Base-by-base conservation (phyloP, 2,329 filamentous ascomycete genomes). In the Nannizzia gypsea region DNA sequence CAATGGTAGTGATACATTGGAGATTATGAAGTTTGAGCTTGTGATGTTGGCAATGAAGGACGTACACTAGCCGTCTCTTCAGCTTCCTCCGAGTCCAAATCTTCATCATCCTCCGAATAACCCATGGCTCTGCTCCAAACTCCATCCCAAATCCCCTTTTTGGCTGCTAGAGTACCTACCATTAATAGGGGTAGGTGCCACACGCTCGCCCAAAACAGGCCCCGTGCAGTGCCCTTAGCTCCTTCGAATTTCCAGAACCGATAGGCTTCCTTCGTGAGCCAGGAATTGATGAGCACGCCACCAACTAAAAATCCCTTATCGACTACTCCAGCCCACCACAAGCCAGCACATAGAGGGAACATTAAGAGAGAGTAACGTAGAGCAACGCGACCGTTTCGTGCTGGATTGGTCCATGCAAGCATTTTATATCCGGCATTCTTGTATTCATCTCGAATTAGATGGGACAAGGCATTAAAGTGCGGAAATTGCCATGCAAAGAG, bases 401-500 rank as follows among this genome's bases (percentile, higher is more conserved):
- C 84, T 0, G 91, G 89, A 70, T 97, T 92, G 4, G 87, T 86
- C 86, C 91, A 97, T 55, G 82, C 83, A 2, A 97, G 79, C 93
- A 86, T 86, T 62, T 79, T 76, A 68, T 86, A 85, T 0, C 83
- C 83, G 0, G 83, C 83, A 36, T 75, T 73, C 64, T 85, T 86
- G 78, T 99, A 99, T 72, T 99, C 93, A 6, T 95, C 86, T 20
- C 90, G 81, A 62, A 97, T 95, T 3, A 83, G 80, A 83, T 92
- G 95, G 54, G 88, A 91, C 22, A 99, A 80, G 0, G 91, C 87
- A 81, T 96, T 97, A 77, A 99, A 99, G 75, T 99, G 93, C 2
- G 93, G 90, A 70, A 99, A 97, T 71, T 99, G 92, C 93, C 93
- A 99, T 11, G 90, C 87, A 66, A 96, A 95, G 3, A 99, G 78